Evolutionary conservation across 1,284 basidiomycete genomes (phyloP), one percentile per base, ranked within the genome.

Genomic region (Psilocybe mexicana): DNA sequence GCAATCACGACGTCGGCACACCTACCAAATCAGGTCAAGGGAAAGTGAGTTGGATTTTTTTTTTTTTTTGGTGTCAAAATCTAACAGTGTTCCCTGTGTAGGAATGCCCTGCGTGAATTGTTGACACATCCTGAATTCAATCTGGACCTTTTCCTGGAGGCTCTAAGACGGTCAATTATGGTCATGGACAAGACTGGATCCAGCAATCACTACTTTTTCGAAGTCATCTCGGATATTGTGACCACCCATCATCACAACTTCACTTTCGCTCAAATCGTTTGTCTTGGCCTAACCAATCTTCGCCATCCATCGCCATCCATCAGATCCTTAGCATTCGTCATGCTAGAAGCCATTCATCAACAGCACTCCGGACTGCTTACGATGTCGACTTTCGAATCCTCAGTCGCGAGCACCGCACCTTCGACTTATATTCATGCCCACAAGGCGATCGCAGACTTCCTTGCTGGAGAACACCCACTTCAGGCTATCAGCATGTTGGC

Each of bases 401-500:
- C 87, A n/a, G 80, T 94, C 7, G 83, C 84, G 43, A 94, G 92
- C 65, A 78, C 82, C 25, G 83, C 90, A 6, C 79, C 92, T 3
- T 88, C 85, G 61, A 87, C 92, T 25, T 94, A 96, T 68, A 82
- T 92, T 28, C 85, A 90, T 61, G 90, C 92, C 0, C 93, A 95
- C 74, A 84, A 86, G 18, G 79, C 88, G 10, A 83, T 96, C 53
- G 88, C 91, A 1, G 86, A 88, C 52, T 85, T 87, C 54, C 83
- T 97, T 24, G 91, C 95, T 23, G 83, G 84, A n/a, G 85, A 91
- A 63, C 92, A 94, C 67, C 86, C 91, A 0, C 75, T 82, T 35
- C 82, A 92, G 63, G 86, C 90, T 0, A 77, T 81, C 23, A 76
- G 80, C 14, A 85, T 96, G 62, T 79, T 96, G 28, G 73, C 83